A percentile compares a stretch with the other conserved stretches of the same genome.
Conservation (phyloP, 345 rosid species). For the Brassica napus region Da-Ae NC_063445.1:34421501-34422000, state of each 20-base stretch:
- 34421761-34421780: constrained; percentile 3
- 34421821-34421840: constrained; percentile 21
- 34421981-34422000: constrained; percentile 27
- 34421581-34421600: not conserved
- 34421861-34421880: constrained; percentile 23
- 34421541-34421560: not conserved
- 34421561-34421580: no score
- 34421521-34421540: not conserved
- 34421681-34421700: not conserved
- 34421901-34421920: constrained; percentile 2
- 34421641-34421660: not conserved
- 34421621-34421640: not conserved
- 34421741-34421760: not conserved
- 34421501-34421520: not conserved
- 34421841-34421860: constrained; percentile 24
- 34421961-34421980: constrained; percentile 17
- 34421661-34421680: not conserved
- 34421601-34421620: not conserved
- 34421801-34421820: not conserved
- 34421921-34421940: constrained; percentile 35
- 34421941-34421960: constrained; percentile 30
- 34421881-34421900: not conserved
- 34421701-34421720: not conserved
- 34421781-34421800: not conserved
- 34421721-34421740: not conserved